These are phyloP conservation scores for Nicotiana benthamiana DNA, from an alignment of 257 asterid species.

Conservation along the genomic window DNA sequence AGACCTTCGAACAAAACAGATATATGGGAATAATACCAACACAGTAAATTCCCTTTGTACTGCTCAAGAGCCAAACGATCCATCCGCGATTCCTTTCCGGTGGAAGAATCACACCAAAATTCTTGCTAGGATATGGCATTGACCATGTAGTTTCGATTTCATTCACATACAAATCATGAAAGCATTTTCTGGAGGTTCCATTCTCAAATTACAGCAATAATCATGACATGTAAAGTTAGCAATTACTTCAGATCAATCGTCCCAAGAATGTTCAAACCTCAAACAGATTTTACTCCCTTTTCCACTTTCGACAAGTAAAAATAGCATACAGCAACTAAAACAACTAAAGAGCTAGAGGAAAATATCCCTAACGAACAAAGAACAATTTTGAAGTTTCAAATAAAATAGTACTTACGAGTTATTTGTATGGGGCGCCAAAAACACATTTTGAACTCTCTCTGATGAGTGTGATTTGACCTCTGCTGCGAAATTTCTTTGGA, in stretches of 20 bases:
- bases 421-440: no score
- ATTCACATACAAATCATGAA: not conserved
- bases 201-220: not conserved
- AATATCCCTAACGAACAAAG: no score
- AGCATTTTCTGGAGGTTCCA: not conserved
- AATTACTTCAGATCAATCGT: not conserved
- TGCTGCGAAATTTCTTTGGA: not conserved
- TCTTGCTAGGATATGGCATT: not conserved
- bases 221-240: not conserved
- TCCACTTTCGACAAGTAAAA: no score
- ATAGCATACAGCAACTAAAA: no score
- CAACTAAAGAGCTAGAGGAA: no score
- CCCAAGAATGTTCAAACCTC: not conserved
- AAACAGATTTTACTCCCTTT: no score
- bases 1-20: not conserved
- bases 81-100: not conserved
- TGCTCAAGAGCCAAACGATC: no score
- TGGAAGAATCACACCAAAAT: not conserved
- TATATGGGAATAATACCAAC: not conserved
- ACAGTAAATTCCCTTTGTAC: no score
- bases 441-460: no score
- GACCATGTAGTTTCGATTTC: not conserved
- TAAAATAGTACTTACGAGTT: no score
- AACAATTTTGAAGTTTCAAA: no score
- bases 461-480: not conserved